A percentile compares a stretch with the other conserved stretches of the same genome.
Evolutionary conservation across 495 filamentous ascomycete species (phyloP).

Genomic region (Hypoxylon lenormandii): DNA sequence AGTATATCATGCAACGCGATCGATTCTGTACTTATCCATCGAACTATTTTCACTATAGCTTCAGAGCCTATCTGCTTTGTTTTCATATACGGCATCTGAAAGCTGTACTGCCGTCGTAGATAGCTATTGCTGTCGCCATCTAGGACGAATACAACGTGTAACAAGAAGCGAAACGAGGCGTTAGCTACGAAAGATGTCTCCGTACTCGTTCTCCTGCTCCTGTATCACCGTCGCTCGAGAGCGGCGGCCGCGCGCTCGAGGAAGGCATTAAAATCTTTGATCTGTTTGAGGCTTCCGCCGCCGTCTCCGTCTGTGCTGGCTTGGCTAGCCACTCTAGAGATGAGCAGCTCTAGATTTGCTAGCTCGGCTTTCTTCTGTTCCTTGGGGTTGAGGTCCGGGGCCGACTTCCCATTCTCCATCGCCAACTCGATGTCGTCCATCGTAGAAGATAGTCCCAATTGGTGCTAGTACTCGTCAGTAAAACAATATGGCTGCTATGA

Average conservation of each 20-base stretch:
- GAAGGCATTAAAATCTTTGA: conserved; percentile 69
- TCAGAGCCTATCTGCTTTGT: background rate
- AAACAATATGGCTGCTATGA: background rate
- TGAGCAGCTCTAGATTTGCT: conserved; percentile 62
- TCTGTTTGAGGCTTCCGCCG: conserved; percentile 64
- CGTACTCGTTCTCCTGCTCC: background rate
- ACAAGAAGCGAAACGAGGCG: background rate
- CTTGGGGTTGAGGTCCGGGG: conserved; percentile 52
- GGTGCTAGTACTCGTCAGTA: conserved; percentile 52
- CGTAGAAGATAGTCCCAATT: conserved; percentile 61
- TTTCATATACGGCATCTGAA: background rate
- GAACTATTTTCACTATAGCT: too few species aligned
- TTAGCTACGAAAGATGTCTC: background rate
- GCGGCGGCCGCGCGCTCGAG: conserved; percentile 64
- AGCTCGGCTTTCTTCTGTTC: conserved; percentile 58
- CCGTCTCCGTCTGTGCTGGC: conserved; percentile 57
- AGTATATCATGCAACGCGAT: too few species aligned
- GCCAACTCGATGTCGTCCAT: conserved; percentile 69
- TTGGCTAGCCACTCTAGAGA: conserved; percentile 61
- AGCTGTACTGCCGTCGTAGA: background rate
- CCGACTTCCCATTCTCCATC: conserved; percentile 60
- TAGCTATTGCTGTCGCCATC: background rate
- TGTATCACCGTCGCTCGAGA: conserved; percentile 57
- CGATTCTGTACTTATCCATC: too few species aligned
- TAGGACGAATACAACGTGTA: background rate